A percentile compares a stretch with the other conserved stretches of the same genome.
Evolutionary conservation across 2,329 filamentous ascomycete genomes (phyloP).

Genomic region (Dryadomyces quercus-mongolicae): DNA sequence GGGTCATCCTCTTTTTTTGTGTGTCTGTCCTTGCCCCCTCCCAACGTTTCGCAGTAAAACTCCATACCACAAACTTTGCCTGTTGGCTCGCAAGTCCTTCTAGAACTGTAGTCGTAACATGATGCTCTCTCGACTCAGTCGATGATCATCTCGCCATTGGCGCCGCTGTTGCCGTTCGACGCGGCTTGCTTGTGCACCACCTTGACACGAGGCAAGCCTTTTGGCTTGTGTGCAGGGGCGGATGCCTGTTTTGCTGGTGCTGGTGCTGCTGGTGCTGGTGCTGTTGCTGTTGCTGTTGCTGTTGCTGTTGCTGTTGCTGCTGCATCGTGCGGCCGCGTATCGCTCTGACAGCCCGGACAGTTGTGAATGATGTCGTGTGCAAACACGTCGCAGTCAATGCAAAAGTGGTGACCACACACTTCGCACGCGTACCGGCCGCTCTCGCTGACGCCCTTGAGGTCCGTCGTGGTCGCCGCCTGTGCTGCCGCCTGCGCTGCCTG

Average conservation of each 20-base stretch:
- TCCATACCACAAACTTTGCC: too few species aligned
- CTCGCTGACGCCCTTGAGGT: slow-evolving; percentile 48
- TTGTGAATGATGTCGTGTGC: slow-evolving; percentile 92
- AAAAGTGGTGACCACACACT: slow-evolving; percentile 83
- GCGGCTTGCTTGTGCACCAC: not conserved
- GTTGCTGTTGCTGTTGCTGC: not conserved
- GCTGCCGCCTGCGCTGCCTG: not conserved
- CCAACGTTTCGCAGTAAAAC: too few species aligned
- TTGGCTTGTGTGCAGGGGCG: not conserved
- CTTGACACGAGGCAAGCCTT: not conserved
- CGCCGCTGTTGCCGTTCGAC: not conserved
- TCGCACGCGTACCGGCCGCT: slow-evolving; percentile 81
- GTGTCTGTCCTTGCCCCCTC: too few species aligned
- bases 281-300: not conserved
- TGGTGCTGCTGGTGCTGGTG: not conserved
- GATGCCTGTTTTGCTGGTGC: not conserved
- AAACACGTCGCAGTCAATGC: slow-evolving; percentile 95
- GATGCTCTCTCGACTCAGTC: not conserved
- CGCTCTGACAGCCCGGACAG: slow-evolving; percentile 75
- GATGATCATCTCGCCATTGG: not conserved
- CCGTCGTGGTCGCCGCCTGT: slow-evolving; percentile 4
- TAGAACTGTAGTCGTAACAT: not conserved
- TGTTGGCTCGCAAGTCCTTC: too few species aligned
- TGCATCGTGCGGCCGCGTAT: slow-evolving; percentile 20
- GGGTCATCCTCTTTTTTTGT: not conserved